Conservation (phyloP, 202 grass and related monocot genomes). For the Eragrostis tef region DNA sequence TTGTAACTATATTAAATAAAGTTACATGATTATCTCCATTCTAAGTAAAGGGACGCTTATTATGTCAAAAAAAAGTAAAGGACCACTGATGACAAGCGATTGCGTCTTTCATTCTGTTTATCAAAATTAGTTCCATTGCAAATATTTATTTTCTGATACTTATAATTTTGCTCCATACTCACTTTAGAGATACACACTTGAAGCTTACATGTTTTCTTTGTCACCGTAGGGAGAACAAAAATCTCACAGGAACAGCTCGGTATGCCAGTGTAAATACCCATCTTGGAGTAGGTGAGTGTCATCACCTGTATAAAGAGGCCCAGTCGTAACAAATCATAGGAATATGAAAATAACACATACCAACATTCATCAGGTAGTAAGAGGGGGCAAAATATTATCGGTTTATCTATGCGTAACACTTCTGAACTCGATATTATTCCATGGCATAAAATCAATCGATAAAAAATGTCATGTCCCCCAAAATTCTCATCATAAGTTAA, state of each 20-base stretch:
- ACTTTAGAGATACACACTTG: conserved; percentile 19
- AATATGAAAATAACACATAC: background rate
- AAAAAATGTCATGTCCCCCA: background rate
- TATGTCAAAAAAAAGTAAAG: too few species aligned
- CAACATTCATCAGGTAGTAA: background rate
- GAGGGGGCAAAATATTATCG: too few species aligned
- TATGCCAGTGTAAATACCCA: conserved; percentile 98
- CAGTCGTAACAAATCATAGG: background rate
- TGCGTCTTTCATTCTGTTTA: conserved; percentile 37
- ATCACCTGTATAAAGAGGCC: background rate
- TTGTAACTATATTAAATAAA: background rate
- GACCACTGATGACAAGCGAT: background rate
- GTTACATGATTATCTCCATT: background rate
- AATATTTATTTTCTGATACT: conserved; percentile 8
- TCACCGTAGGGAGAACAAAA: conserved; percentile 80
- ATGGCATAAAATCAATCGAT: conserved; percentile 23
- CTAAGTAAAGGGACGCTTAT: background rate
- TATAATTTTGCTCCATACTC: conserved; percentile 14
- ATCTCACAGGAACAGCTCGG: conserved; percentile 92
- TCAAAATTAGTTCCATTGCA: background rate
- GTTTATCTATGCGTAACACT: conserved; percentile 5
- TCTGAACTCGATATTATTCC: conserved; percentile 28
- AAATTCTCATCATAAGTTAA: background rate
- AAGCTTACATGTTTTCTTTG: conserved; percentile 44
- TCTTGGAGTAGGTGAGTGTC: conserved; percentile 86